phyloP scores from a whole-genome alignment of 2,329 filamentous ascomycete species.

The Volutella citrinella region DNA sequence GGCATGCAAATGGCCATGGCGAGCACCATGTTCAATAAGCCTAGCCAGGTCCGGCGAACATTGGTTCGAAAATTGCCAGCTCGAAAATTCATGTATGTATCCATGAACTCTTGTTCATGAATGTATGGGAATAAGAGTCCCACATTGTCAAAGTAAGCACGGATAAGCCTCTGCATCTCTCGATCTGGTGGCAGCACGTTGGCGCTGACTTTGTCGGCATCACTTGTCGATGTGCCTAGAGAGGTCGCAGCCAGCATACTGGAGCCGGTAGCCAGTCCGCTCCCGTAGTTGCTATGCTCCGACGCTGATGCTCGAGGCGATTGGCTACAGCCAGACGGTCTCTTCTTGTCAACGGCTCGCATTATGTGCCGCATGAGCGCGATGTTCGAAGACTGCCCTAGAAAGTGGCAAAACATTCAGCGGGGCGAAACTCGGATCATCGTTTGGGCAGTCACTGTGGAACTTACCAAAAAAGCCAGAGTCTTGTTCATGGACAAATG shows the following conservation, averaged over 20 bases:
- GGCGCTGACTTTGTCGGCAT: not conserved
- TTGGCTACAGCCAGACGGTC: too few species aligned
- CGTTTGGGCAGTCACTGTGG: too few species aligned
- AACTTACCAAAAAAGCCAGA: slow-evolving; percentile 13
- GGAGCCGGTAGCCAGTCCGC: too few species aligned
- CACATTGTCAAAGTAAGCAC: slow-evolving; percentile 25
- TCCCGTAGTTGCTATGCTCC: slow-evolving; percentile 1
- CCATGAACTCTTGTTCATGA: slow-evolving; percentile 23
- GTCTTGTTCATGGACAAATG: slow-evolving; percentile 12
- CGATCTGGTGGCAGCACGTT: slow-evolving; percentile 17
- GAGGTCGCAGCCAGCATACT: too few species aligned
- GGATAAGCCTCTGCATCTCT: slow-evolving; percentile 17
- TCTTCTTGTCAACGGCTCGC: slow-evolving; percentile 5
- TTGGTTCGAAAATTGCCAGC: slow-evolving; percentile 22
- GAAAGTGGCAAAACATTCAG: too few species aligned
- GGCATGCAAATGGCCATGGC: slow-evolving; percentile 42
- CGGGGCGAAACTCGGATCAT: too few species aligned
- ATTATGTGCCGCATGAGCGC: slow-evolving; percentile 15
- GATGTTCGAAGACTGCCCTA: slow-evolving; percentile 15
- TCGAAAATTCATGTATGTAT: slow-evolving; percentile 16
- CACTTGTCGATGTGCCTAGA: too few species aligned
- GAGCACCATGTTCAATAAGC: slow-evolving; percentile 47
- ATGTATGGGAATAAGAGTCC: slow-evolving; percentile 29
- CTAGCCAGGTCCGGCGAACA: slow-evolving; percentile 47
- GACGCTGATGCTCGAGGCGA: too few species aligned